Evolutionary conservation across 768 basidiomycete species (phyloP), one percentile per base, ranked within the genome.

Genomic region (Macrolepiota albuminosa): DNA sequence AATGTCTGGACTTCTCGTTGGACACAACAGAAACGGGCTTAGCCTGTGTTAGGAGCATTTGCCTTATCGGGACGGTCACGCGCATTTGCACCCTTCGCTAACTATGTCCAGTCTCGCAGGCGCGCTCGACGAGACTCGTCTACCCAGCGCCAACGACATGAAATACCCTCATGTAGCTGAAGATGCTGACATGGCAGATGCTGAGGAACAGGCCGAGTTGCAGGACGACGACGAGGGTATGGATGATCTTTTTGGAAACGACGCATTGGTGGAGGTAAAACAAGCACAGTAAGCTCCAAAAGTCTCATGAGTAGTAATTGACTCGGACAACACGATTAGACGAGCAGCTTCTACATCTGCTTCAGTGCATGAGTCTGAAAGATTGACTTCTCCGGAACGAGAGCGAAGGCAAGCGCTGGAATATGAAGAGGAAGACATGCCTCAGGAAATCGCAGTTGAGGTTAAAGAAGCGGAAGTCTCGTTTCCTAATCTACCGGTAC

Each of bases 401-500:
- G 71, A 89, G 81, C 74, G 80, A 45, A 78, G 92, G 63, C 84
- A 84, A 66, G 85, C 84, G 2, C 70, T 94, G 64, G 92, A 94
- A 72, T 94, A 95, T 69, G 83, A 81, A 66, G 92, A 93, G 70
- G 89, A 91, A 33, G 88, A 91, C 11, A 80, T 82, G 61, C 82
- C 85, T 5, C 78, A 75, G 34, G 81, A 83, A 59, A 75, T 84
- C 8, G 76, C 79, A 2, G 72, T 83, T 0, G 82, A 81, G 60
- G 79, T 84, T 52, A 77, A 82, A 59, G 89, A 91, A 65, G 90
- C 89, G 16, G 76, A 87, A 54, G 84, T 93, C 48, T 78, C 83
- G 34, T 86, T 97, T 65, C 94, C 93, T n/a, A 95, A 96, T 68
- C 80, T 95, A 26, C 91, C 91, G 11, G 81, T 88, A 26, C 88